Conservation (phyloP, 495 filamentous ascomycete genomes). For the Penicillium tannophilum region DNA sequence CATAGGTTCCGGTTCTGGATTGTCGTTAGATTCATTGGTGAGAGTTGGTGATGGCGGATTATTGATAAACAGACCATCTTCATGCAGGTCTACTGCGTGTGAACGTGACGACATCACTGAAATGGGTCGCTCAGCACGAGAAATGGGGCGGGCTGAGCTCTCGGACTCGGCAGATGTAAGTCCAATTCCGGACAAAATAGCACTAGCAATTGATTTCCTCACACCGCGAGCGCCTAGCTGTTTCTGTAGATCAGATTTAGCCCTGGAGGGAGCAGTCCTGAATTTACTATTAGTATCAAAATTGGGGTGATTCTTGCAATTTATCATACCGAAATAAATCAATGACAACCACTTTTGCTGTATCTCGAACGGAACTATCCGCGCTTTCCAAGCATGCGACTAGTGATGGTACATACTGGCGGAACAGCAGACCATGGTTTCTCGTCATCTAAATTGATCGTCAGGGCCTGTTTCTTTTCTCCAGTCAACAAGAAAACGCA, state of each 20-base stretch:
- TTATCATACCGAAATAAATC: slow-evolving; percentile 75
- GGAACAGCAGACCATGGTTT: slow-evolving; percentile 74
- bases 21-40: slow-evolving; percentile 9
- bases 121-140: slow-evolving; percentile 23
- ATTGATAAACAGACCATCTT: slow-evolving; percentile 29
- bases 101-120: slow-evolving; percentile 32
- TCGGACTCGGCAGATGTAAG: slow-evolving; percentile 39
- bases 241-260: slow-evolving; percentile 84
- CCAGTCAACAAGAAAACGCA: slow-evolving; percentile 45
- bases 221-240: slow-evolving; percentile 79
- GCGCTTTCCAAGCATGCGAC: slow-evolving; percentile 89
- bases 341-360: slow-evolving; percentile 77
- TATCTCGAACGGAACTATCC: slow-evolving; percentile 80
- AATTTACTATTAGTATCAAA: slow-evolving; percentile 5
- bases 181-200: slow-evolving; percentile 73
- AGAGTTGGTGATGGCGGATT: not conserved
- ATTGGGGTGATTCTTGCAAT: not conserved
- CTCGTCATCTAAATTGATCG: slow-evolving; percentile 65
- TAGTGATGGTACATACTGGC: slow-evolving; percentile 75
- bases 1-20: slow-evolving; percentile 16
- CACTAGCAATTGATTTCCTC: slow-evolving; percentile 76
- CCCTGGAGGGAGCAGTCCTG: slow-evolving; percentile 75
- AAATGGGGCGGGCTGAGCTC: slow-evolving; percentile 39
- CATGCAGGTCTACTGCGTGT: slow-evolving; percentile 25
- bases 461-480: not conserved